Evolutionary conservation across 495 filamentous ascomycete species (phyloP).

Genomic region (Corynascus novoguineensis): DNA sequence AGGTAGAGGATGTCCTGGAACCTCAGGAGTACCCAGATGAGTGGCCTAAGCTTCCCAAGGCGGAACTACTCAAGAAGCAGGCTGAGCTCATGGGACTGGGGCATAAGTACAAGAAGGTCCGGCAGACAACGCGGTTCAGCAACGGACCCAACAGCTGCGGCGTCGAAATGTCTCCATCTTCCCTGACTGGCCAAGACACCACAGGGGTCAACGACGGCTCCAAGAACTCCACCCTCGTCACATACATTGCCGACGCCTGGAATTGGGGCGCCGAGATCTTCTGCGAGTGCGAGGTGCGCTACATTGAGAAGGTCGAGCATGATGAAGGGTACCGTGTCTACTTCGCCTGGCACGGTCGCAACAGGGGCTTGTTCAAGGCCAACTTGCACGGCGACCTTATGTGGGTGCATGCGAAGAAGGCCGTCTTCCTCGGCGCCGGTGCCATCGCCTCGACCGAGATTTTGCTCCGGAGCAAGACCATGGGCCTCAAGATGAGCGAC

Average conservation of each 20-base stretch:
- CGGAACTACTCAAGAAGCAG: constrained; percentile 53
- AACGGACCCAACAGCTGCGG: constrained; percentile 56
- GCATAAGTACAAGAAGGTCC: constrained; percentile 52
- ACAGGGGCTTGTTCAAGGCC: constrained; percentile 52
- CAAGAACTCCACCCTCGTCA: constrained; percentile 60
- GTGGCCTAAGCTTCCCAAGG: constrained; percentile 50
- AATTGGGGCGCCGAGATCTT: constrained; percentile 72
- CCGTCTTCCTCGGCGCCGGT: constrained; percentile 57
- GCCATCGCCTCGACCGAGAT: constrained; percentile 62
- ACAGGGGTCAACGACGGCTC: constrained; percentile 65
- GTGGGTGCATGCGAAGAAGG: constrained; percentile 61
- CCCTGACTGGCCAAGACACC: constrained; percentile 54
- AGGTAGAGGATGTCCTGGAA: constrained; percentile 52
- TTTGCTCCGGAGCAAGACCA: constrained; percentile 55
- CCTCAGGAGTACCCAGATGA: constrained; percentile 54
- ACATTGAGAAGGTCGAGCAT: constrained; percentile 51
- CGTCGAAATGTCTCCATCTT: constrained; percentile 56
- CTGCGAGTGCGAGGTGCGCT: constrained; percentile 63
- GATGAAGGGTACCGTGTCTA: constrained; percentile 55
- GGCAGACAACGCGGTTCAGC: constrained; percentile 57
- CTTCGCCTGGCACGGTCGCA: constrained; percentile 60
- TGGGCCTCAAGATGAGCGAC: constrained; percentile 53
- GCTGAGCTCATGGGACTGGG: constrained; percentile 44
- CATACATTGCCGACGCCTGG: constrained; percentile 67
- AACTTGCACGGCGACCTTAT: constrained; percentile 57